Base-by-base conservation (phyloP, 2,329 filamentous ascomycete genomes). In the Beauveria asiatica region DNA sequence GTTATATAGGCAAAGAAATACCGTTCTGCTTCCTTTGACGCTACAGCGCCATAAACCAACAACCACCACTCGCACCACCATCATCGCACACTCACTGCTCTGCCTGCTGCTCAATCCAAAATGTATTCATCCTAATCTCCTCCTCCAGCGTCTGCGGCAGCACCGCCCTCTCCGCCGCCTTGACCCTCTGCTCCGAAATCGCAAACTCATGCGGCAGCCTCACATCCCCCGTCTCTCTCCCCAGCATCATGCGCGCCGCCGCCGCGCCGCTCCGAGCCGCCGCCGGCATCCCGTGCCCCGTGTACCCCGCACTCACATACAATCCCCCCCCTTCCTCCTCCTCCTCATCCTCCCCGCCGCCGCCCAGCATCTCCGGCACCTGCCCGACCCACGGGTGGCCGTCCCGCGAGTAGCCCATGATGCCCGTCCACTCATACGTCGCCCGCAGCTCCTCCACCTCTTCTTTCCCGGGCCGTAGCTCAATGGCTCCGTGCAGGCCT, bases 201-300 rank as follows among this genome's bases (percentile, higher is more conserved):
- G 70, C 61, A 64, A 74, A 83, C 63, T 76, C 74, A 11, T 59
- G 61, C 4, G 81, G 81, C 39, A 83, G 58, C 27, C 76, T 73
- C 49, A 79, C 73, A 0, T 68, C 70, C 7, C 49, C 57, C 13
- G 67, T 65, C n/a, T 67, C 67, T 23, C 70, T 70, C 1, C 75
- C 75, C 60, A 79, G 66, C 57, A 89, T 82, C 76, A 87, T 80
- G 51, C 81, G 74, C 10, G 83, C 86, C 13, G 83, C 81, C 1
- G 83, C 83, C 61, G 84, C 82, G 2, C 81, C 89, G 65, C 82
- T 85, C 45, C 90, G 74, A 63, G 85, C 85, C 17, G 87, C 84
- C 65, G 86, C 85, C 21, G 88, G 87, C 88, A 92, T 91, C 0
- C 89, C 89, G 70, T 92, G 89, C 0, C 85, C 87, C 5, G 86